Percentiles rank a stretch among this genome's conserved stretches.
Evolutionary conservation across 805 yeast genomes (phyloP).

Genomic region (Starmerella asiatica): DNA sequence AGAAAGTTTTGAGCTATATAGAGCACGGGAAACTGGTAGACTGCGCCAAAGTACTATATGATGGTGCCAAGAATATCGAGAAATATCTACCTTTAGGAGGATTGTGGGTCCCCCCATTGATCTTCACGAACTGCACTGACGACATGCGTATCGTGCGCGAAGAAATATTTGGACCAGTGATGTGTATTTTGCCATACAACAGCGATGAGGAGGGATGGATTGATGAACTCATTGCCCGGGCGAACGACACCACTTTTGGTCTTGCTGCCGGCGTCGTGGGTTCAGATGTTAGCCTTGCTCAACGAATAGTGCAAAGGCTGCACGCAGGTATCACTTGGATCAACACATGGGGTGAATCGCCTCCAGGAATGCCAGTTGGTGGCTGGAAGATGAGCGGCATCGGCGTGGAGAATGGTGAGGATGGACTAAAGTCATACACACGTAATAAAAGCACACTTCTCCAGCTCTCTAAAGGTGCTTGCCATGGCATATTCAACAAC

Average conservation of each 20-base stretch:
- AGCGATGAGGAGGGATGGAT: slow-evolving; percentile 58
- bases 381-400: slow-evolving; percentile 66
- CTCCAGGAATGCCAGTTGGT: slow-evolving; percentile 57
- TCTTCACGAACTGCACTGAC: slow-evolving; percentile 56
- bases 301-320: slow-evolving; percentile 42
- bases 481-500: slow-evolving; percentile 4
- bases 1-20: slow-evolving; percentile 58
- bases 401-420: slow-evolving; percentile 65
- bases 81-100: slow-evolving; percentile 34
- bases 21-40: slow-evolving; percentile 63
- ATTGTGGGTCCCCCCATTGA: slow-evolving; percentile 56
- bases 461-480: slow-evolving; percentile 30
- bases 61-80: slow-evolving; percentile 39
- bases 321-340: slow-evolving; percentile 56
- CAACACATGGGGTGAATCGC: slow-evolving; percentile 53
- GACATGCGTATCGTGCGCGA: slow-evolving; percentile 53
- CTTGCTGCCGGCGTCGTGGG: slow-evolving; percentile 71
- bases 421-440: slow-evolving; percentile 54
- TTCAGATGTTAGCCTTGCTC: slow-evolving; percentile 48
- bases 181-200: slow-evolving; percentile 53
- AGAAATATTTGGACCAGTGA: slow-evolving; percentile 85
- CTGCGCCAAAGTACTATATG: slow-evolving; percentile 67
- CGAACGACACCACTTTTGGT: slow-evolving; percentile 61
- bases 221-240: slow-evolving; percentile 56
- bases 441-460: slow-evolving; percentile 63